Conservation (phyloP, 2,329 filamentous ascomycete species). For the Aspergillus uvarum region DNA sequence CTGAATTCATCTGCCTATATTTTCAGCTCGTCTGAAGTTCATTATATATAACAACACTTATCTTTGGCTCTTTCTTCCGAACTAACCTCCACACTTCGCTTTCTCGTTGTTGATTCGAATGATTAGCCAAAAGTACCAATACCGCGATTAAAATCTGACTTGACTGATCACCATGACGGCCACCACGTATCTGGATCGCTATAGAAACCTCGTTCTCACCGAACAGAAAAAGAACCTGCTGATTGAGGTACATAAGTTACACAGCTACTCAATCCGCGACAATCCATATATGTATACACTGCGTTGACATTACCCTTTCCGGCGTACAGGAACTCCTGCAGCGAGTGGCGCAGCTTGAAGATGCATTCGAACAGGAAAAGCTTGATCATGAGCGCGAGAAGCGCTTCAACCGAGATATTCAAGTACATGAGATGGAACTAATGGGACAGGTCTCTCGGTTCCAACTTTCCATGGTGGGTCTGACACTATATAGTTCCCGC, state of each 20-base stretch:
- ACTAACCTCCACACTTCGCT: too few relatives aligned
- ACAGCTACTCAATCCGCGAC: conserved; percentile 13
- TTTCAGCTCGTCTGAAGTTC: background rate
- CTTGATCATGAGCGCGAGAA: conserved; percentile 50
- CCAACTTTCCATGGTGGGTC: conserved; percentile 46
- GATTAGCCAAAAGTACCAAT: background rate
- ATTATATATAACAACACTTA: background rate
- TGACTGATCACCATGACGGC: conserved; percentile 32
- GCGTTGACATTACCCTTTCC: conserved; percentile 17
- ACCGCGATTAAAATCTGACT: background rate
- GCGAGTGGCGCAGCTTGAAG: conserved; percentile 46
- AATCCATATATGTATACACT: conserved; percentile 8
- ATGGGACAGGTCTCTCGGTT: conserved; percentile 48
- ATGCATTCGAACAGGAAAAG: conserved; percentile 44
- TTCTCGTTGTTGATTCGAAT: too few relatives aligned
- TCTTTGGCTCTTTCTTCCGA: background rate
- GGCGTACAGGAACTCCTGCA: conserved; percentile 45
- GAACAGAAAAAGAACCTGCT: conserved; percentile 50
- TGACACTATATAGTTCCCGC: background rate
- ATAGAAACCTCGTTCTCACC: conserved; percentile 44
- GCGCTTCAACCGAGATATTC: conserved; percentile 49
- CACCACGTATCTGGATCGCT: conserved; percentile 42
- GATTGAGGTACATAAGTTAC: conserved; percentile 46
- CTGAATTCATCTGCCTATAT: background rate
- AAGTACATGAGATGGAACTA: conserved; percentile 48